Evolutionary conservation across 140 eudicot genomes (phyloP), one percentile per base, ranked within the genome.

Genomic region (Anethum foeniculum): DNA sequence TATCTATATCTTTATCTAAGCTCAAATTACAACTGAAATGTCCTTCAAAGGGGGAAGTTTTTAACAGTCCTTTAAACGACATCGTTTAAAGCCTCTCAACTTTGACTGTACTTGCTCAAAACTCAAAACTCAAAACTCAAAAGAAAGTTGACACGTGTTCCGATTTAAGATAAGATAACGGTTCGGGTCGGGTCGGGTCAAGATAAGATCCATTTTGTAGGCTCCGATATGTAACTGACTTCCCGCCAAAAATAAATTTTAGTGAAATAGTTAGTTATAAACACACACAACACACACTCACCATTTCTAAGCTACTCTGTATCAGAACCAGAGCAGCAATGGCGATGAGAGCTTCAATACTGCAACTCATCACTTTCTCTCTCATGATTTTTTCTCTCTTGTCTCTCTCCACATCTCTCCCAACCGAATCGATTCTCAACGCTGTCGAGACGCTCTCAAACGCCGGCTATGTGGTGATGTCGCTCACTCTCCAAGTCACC

Each of bases 381-480:
- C 81, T 43, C 83, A 43, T 81, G 80, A 4, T 71, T 36, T 67
- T 79, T 83, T 81, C 58, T 82, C 85, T 83, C 82, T 62, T 84
- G 88, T 41, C 58, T 78, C 83, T 44, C 80, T 36, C 87, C 80
- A 3, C 83, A 77, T 83, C 97, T 23, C 84, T 88, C 67, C 87
- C 93, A 14, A 34, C 93, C 38, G 88, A 85, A 58, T 71, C 92
- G 16, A 68, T 91, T 43, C 51, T 86, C 25, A 84, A 87, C 82
- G 94, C 96, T 83, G 90, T 89, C 56, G 91, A 88, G 19, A 86
- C 93, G 1, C 96, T 91, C 73, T 82, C 92, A 10, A 88, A 83
- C 27, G 86, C 97, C 77, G 96, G 92, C 75, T 89, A 84, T 87
- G 77, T 75, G 18, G 86, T 96, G n/a, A 93, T 91, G 97, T 90